Evolutionary conservation across 1,284 basidiomycete genomes (phyloP).

Genomic region (Irpex lacteus): DNA sequence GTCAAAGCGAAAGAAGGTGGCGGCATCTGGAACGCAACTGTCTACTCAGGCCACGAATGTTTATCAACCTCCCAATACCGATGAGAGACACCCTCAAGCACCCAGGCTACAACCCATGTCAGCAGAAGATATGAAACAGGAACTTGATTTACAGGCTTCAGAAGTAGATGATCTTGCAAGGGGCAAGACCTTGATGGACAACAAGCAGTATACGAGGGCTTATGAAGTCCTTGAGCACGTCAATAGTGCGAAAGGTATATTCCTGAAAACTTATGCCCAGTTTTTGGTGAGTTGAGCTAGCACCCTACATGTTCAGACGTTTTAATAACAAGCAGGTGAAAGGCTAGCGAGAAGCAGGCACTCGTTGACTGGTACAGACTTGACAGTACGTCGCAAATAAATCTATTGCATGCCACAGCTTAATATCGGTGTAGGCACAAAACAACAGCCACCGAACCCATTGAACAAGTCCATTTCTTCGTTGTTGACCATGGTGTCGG

Average conservation of each 20-base stretch:
- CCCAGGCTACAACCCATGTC: slow-evolving; percentile 20
- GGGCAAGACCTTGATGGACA: slow-evolving; percentile 76
- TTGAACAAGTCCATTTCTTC: slow-evolving; percentile 62
- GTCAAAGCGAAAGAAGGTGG: slow-evolving; percentile 25
- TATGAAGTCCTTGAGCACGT: slow-evolving; percentile 63
- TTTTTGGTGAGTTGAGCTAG: slow-evolving; percentile 68
- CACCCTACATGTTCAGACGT: slow-evolving; percentile 8
- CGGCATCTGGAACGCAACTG: slow-evolving; percentile 28
- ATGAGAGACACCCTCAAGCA: slow-evolving; percentile 24
- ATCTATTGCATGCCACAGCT: background rate
- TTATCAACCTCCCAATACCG: background rate
- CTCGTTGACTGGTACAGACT: slow-evolving; percentile 71
- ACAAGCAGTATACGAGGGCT: slow-evolving; percentile 80
- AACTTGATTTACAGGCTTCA: slow-evolving; percentile 50
- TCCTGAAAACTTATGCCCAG: slow-evolving; percentile 78
- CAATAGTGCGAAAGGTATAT: slow-evolving; percentile 69
- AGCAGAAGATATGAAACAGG: slow-evolving; percentile 27
- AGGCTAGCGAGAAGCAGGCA: slow-evolving; percentile 69
- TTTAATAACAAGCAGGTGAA: slow-evolving; percentile 15
- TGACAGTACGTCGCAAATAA: slow-evolving; percentile 48
- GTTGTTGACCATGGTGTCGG: slow-evolving; percentile 56
- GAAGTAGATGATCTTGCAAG: slow-evolving; percentile 66
- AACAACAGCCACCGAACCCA: slow-evolving; percentile 69
- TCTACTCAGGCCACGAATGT: slow-evolving; percentile 12
- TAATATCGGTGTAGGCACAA: slow-evolving; percentile 49